phyloP scores from a whole-genome alignment of 2,329 filamentous ascomycete species.

The Talaromyces sp. region DNA sequence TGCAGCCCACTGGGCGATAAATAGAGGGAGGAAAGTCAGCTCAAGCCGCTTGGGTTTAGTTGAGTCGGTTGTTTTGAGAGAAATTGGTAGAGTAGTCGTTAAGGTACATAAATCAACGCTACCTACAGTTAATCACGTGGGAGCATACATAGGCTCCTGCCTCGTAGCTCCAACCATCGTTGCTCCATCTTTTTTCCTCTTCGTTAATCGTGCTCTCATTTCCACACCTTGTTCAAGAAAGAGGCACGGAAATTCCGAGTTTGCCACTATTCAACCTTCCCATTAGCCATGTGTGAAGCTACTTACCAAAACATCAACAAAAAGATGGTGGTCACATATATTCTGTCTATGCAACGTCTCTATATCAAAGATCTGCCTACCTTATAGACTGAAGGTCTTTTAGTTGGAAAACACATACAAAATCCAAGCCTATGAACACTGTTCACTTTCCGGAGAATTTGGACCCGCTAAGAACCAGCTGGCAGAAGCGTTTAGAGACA shows the following conservation, averaged over 20 bases:
- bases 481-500: not conserved
- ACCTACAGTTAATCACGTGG: not conserved
- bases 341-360: too few relatives aligned
- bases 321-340: too few relatives aligned
- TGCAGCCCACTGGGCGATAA: not conserved
- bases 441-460: not conserved
- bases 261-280: not conserved
- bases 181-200: not conserved
- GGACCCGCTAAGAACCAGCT: not conserved
- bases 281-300: too few relatives aligned
- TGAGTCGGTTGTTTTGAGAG: not conserved
- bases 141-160: not conserved
- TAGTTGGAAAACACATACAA: too few relatives aligned
- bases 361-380: too few relatives aligned
- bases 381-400: too few relatives aligned
- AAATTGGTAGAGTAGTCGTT: not conserved
- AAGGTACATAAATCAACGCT: not conserved
- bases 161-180: not conserved
- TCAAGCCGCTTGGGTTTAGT: not conserved
- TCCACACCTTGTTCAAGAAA: not conserved
- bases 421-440: not conserved
- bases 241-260: not conserved
- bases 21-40: not conserved
- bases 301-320: not conserved
- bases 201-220: not conserved